Percentiles rank a stretch among this genome's conserved stretches.
These are phyloP conservation scores for Penicillium oxalicum DNA, from an alignment of 2,329 filamentous ascomycete species.

Conservation along the genomic window DNA sequence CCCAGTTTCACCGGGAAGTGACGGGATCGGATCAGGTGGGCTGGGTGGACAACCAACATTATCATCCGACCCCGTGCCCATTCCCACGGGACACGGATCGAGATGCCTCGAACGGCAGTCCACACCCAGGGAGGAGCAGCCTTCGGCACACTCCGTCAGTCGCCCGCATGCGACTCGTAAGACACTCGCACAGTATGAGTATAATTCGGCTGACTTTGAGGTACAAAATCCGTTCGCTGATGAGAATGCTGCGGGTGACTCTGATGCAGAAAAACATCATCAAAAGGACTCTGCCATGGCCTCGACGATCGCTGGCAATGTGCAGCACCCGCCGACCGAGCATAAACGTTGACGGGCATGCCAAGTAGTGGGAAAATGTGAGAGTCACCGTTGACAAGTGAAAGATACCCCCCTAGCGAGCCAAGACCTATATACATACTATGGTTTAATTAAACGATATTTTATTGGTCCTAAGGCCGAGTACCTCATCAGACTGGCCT, in stretches of 20 bases:
- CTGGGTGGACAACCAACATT: not conserved
- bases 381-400: not conserved
- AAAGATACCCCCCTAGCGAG: slow-evolving; percentile 5
- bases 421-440: not conserved
- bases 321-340: slow-evolving; percentile 10
- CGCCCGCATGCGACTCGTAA: slow-evolving; percentile 9
- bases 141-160: slow-evolving; percentile 12
- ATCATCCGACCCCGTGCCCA: not conserved
- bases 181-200: slow-evolving; percentile 25
- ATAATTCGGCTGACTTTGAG: slow-evolving; percentile 35
- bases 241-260: slow-evolving; percentile 18
- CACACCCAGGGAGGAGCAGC: slow-evolving; percentile 7
- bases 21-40: slow-evolving; percentile 12
- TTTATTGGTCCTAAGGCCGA: no score
- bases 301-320: slow-evolving; percentile 1
- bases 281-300: not conserved
- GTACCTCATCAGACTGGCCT: no score
- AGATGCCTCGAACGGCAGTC: slow-evolving; percentile 4
- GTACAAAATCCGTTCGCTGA: slow-evolving; percentile 41
- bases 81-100: not conserved
- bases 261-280: slow-evolving; percentile 8
- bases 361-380: not conserved
- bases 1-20: slow-evolving; percentile 17
- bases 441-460: not conserved
- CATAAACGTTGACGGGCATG: slow-evolving; percentile 9